These are phyloP conservation scores for Vaccinium darrowii DNA, from an alignment of 148 eudicot species.

Conservation along the genomic window DNA sequence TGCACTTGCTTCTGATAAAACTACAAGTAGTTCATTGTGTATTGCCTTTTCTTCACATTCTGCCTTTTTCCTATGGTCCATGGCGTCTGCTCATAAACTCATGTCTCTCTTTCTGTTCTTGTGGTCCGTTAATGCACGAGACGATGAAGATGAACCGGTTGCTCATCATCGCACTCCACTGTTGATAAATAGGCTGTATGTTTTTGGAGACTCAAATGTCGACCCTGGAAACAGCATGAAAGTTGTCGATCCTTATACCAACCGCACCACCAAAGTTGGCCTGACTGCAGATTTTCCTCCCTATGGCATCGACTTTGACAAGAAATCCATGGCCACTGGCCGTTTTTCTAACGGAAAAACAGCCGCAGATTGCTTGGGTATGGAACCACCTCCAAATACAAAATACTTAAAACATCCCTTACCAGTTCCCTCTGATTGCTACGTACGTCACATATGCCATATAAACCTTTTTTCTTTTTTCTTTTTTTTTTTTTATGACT, in stretches of 20 bases:
- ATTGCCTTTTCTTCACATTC: not conserved
- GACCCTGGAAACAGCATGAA: constrained; percentile 4
- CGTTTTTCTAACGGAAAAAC: constrained; percentile 1
- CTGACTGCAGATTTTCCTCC: not conserved
- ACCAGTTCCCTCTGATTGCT: not conserved
- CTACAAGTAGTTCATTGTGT: not conserved
- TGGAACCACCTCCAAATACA: not conserved
- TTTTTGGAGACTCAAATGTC: not conserved
- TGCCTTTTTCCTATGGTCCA: not conserved
- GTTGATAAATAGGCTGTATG: not conserved
- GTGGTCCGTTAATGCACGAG: not conserved
- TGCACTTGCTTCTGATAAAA: not conserved
- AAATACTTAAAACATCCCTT: not conserved
- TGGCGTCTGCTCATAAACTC: not conserved
- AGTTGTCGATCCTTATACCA: not conserved
- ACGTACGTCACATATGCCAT: not conserved
- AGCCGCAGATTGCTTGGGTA: constrained; percentile 7
- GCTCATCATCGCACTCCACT: not conserved
- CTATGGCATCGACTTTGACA: not conserved
- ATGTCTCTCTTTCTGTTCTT: not conserved
- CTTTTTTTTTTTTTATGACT: no score
- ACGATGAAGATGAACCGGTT: not conserved
- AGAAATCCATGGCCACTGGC: not conserved
- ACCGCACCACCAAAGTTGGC: not conserved
- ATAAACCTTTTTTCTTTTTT: not conserved